phyloP scores from a whole-genome alignment of 208 protist genomes.

The Spongospora subterranea region DNA sequence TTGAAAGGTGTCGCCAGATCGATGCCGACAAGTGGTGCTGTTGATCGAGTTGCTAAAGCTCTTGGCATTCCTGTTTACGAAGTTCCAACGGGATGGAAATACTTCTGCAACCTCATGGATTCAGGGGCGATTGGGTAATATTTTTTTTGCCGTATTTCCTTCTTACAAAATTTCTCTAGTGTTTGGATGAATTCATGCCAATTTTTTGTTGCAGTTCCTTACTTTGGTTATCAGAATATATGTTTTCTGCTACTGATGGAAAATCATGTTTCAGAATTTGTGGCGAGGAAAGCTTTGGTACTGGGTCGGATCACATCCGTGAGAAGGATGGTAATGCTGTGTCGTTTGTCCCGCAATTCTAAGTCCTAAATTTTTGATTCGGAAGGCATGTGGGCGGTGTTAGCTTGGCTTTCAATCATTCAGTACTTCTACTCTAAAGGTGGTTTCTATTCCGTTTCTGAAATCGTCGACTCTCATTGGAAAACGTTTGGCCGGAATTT shows the following conservation, averaged over 20 bases:
- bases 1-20: slow-evolving; percentile 88
- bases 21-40: slow-evolving; percentile 91
- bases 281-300: slow-evolving; percentile 98
- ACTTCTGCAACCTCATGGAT: slow-evolving; percentile 99
- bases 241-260: background rate
- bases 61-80: slow-evolving; percentile 84
- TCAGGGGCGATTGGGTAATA: slow-evolving; percentile 74
- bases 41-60: slow-evolving; percentile 85
- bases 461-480: slow-evolving; percentile 92
- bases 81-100: slow-evolving; percentile 92
- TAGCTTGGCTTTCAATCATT: slow-evolving; percentile 86
- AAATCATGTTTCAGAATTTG: slow-evolving; percentile 83
- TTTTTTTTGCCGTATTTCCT: slow-evolving; percentile 69
- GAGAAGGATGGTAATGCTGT: slow-evolving; percentile 92
- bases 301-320: slow-evolving; percentile 83
- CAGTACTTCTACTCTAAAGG: slow-evolving; percentile 73
- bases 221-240: no score
- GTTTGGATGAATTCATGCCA: no score
- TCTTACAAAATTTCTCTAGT: no score
- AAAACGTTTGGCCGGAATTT: slow-evolving; percentile 92
- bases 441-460: slow-evolving; percentile 73
- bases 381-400: slow-evolving; percentile 88
- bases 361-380: slow-evolving; percentile 24
- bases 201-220: no score
- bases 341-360: background rate